Evolutionary conservation across 768 basidiomycete genomes (phyloP).

Genomic region (Dentipellis sp.): DNA sequence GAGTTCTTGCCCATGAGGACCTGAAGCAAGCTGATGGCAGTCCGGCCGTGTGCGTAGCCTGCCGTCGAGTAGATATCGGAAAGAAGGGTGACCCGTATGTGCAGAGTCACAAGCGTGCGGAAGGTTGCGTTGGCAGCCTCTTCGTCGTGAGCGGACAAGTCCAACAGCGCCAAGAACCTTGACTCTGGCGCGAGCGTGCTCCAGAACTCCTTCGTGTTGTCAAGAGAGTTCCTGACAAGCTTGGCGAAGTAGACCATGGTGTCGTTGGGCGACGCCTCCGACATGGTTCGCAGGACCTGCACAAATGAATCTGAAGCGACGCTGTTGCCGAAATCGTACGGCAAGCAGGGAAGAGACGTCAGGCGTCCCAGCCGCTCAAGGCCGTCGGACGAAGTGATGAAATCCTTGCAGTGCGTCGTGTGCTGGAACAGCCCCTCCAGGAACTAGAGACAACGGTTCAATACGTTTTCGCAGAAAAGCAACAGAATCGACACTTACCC

Average conservation of each 20-base stretch:
- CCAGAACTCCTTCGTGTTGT: slow-evolving; percentile 70
- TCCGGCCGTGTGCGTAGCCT: slow-evolving; percentile 73
- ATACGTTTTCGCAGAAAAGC: neutral
- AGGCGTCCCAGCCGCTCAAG: slow-evolving; percentile 67
- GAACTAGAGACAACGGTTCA: slow-evolving; percentile 43
- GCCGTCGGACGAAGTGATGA: slow-evolving; percentile 66
- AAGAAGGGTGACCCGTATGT: slow-evolving; percentile 73
- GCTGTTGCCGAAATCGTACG: slow-evolving; percentile 81
- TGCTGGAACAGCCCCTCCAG: slow-evolving; percentile 94
- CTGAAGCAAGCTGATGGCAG: slow-evolving; percentile 65
- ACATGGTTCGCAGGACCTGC: slow-evolving; percentile 82
- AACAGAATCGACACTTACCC: slow-evolving; percentile 36
- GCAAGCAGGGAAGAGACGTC: slow-evolving; percentile 77
- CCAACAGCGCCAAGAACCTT: slow-evolving; percentile 56
- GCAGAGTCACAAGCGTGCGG: slow-evolving; percentile 62
- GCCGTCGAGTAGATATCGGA: slow-evolving; percentile 83
- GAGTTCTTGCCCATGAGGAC: slow-evolving; percentile 59
- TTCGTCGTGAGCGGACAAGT: slow-evolving; percentile 27
- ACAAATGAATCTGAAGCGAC: slow-evolving; percentile 82
- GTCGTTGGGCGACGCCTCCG: slow-evolving; percentile 74
- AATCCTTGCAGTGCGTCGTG: slow-evolving; percentile 81
- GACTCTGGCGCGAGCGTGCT: slow-evolving; percentile 40
- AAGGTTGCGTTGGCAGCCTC: slow-evolving; percentile 52
- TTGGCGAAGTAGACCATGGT: slow-evolving; percentile 62
- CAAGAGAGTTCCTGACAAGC: slow-evolving; percentile 61